Evolutionary conservation across 768 basidiomycete genomes (phyloP).

Genomic region (Mycena metata): DNA sequence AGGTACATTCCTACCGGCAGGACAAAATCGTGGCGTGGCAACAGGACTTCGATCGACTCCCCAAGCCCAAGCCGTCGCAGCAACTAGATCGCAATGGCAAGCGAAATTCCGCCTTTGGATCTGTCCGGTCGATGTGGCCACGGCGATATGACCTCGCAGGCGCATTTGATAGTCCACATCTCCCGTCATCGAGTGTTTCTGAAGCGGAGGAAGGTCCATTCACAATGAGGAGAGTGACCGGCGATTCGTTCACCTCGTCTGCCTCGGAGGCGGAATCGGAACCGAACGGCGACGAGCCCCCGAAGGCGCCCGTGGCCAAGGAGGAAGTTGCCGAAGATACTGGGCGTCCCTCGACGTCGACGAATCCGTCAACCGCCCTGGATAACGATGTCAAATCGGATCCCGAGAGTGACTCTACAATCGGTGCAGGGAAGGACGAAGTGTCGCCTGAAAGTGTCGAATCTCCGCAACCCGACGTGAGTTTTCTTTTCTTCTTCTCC

Average conservation of each 20-base stretch:
- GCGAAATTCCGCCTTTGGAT: slow-evolving; percentile 73
- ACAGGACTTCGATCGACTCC: slow-evolving; percentile 88
- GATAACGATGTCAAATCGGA: slow-evolving; percentile 61
- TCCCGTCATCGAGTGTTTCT: slow-evolving; percentile 76
- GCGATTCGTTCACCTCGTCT: slow-evolving; percentile 72
- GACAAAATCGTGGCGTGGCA: slow-evolving; percentile 98
- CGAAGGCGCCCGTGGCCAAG: slow-evolving; percentile 16
- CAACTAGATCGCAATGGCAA: slow-evolving; percentile 65
- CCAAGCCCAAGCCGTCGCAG: slow-evolving; percentile 77
- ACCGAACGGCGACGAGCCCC: slow-evolving; percentile 35
- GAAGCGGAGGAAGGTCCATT: slow-evolving; percentile 77
- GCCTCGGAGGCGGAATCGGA: slow-evolving; percentile 74
- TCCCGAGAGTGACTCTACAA: slow-evolving; percentile 87
- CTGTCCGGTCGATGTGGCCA: slow-evolving; percentile 82
- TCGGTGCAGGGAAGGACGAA: slow-evolving; percentile 67
- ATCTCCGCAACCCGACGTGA: slow-evolving; percentile 43
- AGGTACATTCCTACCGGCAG: slow-evolving; percentile 88
- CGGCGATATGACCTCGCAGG: slow-evolving; percentile 68
- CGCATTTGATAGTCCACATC: slow-evolving; percentile 65
- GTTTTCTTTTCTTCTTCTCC: slow-evolving; percentile 24
- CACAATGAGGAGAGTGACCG: slow-evolving; percentile 62
- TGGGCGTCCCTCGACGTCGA: slow-evolving; percentile 6
- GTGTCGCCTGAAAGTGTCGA: slow-evolving; percentile 37
- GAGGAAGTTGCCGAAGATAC: slow-evolving; percentile 5
- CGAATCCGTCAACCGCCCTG: slow-evolving; percentile 27